A percentile compares a stretch with the other conserved stretches of the same genome.
Evolutionary conservation across 306 rosid species (phyloP).

Genomic region (Dalbergia cochinchinensis): DNA sequence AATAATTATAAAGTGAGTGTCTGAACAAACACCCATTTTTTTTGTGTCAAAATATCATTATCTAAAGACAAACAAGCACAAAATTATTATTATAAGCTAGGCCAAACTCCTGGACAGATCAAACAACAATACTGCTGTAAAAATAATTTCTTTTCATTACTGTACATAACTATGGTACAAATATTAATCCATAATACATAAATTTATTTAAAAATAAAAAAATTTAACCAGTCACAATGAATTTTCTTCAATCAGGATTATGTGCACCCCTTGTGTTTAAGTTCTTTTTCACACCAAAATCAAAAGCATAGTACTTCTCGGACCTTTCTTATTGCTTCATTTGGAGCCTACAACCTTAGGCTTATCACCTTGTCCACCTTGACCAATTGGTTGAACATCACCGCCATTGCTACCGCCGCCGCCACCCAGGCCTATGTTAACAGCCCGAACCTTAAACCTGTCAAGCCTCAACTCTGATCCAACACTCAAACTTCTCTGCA

Average conservation of each 20-base stretch:
- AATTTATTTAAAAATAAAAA: neutral
- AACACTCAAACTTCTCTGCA: slow-evolving; percentile 57
- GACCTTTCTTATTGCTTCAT: neutral
- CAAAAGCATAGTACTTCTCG: neutral
- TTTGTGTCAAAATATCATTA: no score
- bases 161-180: neutral
- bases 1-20: no score
- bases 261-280: neutral
- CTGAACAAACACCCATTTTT: no score
- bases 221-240: neutral
- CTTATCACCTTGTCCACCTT: slow-evolving; percentile 26
- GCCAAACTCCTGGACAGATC: no score
- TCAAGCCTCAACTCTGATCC: slow-evolving; percentile 51
- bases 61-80: no score
- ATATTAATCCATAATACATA: neutral
- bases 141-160: neutral
- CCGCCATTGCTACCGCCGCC: neutral
- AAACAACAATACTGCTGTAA: no score
- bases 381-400: neutral
- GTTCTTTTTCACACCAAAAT: neutral
- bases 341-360: slow-evolving; percentile 14
- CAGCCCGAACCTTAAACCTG: slow-evolving; percentile 51
- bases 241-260: neutral
- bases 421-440: neutral
- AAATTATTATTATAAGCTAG: no score